A percentile compares a stretch with the other conserved stretches of the same genome.
Evolutionary conservation across 495 filamentous ascomycete genomes (phyloP).

Genomic region (Trichocladium uniseriatum): DNA sequence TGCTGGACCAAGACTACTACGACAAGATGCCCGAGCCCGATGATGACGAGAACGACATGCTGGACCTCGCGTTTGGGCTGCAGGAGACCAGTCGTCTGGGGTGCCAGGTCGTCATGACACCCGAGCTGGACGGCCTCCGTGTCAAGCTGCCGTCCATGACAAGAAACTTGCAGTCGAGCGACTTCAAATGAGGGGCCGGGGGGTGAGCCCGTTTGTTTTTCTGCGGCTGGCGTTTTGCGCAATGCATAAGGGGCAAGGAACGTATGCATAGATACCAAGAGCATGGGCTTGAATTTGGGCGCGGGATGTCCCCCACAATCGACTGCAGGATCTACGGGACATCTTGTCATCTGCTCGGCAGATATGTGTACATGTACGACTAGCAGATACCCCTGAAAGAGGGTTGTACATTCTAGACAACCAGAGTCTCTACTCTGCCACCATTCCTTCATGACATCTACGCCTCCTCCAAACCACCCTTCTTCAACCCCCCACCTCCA

Average conservation of each 20-base stretch:
- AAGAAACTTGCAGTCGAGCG: conserved; percentile 88
- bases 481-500: conserved; percentile 45
- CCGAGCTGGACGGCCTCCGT: conserved; percentile 75
- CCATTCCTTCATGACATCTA: conserved; percentile 9
- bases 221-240: conserved; percentile 12
- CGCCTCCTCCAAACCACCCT: conserved; percentile 44
- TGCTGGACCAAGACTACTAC: conserved; percentile 71
- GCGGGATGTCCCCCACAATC: neutral
- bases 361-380: conserved; percentile 10
- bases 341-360: neutral
- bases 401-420: conserved; percentile 1
- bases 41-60: conserved; percentile 99
- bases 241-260: conserved; percentile 5
- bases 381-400: neutral
- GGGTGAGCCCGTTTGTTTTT: neutral
- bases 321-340: neutral
- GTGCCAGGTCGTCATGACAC: conserved; percentile 87
- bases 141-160: conserved; percentile 89
- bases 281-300: conserved; percentile 5
- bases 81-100: conserved; percentile 95
- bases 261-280: conserved; percentile 19
- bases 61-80: conserved; percentile 90
- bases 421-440: conserved; percentile 10
- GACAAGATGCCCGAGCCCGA: conserved; percentile 87
- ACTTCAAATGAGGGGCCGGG: conserved; percentile 50